Evolutionary conservation across 148 eudicot genomes (phyloP).

Genomic region (Rhododendron henanense): DNA sequence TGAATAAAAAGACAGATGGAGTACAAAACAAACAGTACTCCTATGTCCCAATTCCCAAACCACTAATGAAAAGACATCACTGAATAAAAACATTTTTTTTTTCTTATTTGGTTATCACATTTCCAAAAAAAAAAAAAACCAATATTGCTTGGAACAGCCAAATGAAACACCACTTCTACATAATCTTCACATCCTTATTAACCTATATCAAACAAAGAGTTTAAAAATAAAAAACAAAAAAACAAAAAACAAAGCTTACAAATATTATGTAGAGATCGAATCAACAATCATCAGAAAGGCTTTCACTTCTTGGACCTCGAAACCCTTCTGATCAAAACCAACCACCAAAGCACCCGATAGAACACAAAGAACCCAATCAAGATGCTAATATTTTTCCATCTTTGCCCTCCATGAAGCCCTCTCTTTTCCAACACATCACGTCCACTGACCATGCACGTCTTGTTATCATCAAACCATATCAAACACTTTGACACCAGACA

Average conservation of each 20-base stretch:
- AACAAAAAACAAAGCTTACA: too few species aligned
- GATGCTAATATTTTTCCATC: constrained; percentile 73
- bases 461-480: constrained; percentile 69
- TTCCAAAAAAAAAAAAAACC: background rate
- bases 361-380: constrained; percentile 76
- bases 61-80: background rate
- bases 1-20: background rate
- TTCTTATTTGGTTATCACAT: background rate
- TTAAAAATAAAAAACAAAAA: background rate
- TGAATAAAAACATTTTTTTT: background rate
- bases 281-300: background rate
- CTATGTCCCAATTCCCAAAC: too few species aligned
- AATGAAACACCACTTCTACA: background rate
- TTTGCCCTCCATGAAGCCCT: constrained; percentile 71
- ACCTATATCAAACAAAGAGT: background rate
- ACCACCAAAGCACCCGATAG: constrained; percentile 70
- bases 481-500: constrained; percentile 62
- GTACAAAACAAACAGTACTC: too few species aligned
- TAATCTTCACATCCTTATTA: background rate
- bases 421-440: constrained; percentile 66
- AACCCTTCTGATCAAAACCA: constrained; percentile 77
- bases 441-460: constrained; percentile 72
- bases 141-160: background rate
- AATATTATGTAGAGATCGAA: background rate
- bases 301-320: constrained; percentile 69